Evolutionary conservation across 306 rosid species (phyloP), one percentile per base, ranked within the genome.

Genomic region (Potentilla sterilis): DNA sequence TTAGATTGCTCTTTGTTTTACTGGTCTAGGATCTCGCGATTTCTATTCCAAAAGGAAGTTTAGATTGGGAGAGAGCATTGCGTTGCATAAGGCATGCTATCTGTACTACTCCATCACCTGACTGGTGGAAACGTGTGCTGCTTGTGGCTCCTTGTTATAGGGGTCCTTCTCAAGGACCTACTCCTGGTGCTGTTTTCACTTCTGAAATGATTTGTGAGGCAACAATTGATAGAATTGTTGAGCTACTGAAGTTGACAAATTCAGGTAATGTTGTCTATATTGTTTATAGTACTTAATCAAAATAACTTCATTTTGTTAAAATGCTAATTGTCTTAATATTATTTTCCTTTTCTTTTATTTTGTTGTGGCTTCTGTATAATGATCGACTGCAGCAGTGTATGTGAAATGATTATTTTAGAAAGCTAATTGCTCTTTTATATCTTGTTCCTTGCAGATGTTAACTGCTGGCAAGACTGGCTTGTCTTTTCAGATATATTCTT

Each of bases 401-500:
- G 71, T 58, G 77, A 13, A 47, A 48, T 34, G 11, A 74, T 35
- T 12, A 8, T 57, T 79, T 62, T 73, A 52, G 75, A 70, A 74
- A 73, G 69, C 73, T 85, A 69, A 80, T 78, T 86, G 69, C 74
- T 78, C 40, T 62, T 44, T 73, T 78, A 58, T 69, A 69, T 74
- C 52, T 68, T 76, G 48, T 82, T 86, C 80, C 78, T 86, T 92
- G 93, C 97, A 95, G 99, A 95, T 83, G 83, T 92, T 77, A 92
- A 92, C 85, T 92, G 97, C 91, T 95, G 99, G 99, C 97, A 90
- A 85, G 97, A 95, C 67, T 95, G 99, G 99, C 91, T 92, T 74
- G 91, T 92, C 85, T 92, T 95, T 87, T 81, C 99, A 9, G 99
- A 95, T 85, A 85, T 92, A 67, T 95, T 92, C 84, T 89, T 55